These are phyloP conservation scores for Agastache rugosa DNA, from an alignment of 257 asterid genomes.

Conservation along the genomic window DNA sequence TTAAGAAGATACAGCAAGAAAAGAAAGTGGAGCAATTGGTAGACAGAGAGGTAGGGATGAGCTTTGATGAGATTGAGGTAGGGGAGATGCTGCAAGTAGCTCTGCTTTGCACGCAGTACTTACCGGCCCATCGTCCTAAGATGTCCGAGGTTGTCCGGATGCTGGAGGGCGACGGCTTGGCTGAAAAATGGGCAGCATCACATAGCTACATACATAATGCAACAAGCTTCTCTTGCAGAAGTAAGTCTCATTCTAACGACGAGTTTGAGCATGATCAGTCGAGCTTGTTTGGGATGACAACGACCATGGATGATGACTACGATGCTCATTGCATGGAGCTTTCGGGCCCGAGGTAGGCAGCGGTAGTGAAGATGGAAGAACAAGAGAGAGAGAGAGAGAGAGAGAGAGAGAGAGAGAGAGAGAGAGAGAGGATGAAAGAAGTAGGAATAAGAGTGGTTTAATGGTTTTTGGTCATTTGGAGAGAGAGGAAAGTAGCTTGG, in stretches of 20 bases:
- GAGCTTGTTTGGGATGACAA: constrained; percentile 63
- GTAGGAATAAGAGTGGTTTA: constrained; percentile 17
- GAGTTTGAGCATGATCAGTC: constrained; percentile 60
- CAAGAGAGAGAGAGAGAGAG: not conserved
- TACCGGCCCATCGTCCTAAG: constrained; percentile 83
- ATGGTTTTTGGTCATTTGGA: constrained; percentile 33
- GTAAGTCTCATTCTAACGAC: constrained; percentile 41
- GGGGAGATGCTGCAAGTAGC: constrained; percentile 99
- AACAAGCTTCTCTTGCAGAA: constrained; percentile 42
- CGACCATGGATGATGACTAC: constrained; percentile 80
- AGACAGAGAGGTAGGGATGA: constrained; percentile 71
- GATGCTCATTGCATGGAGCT: constrained; percentile 96
- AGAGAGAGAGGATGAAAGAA: not conserved
- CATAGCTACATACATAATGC: constrained; percentile 50
- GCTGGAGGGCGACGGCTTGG: constrained; percentile 97
- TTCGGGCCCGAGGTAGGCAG: constrained; percentile 81
- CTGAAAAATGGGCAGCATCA: constrained; percentile 96
- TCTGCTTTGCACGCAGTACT: constrained; percentile 83
- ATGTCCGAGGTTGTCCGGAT: constrained; percentile 92
- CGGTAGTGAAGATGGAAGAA: not conserved
- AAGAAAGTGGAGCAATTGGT: constrained; percentile 70
- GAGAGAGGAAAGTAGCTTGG: constrained; percentile 25
- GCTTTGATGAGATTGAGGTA: constrained; percentile 73
- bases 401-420: constrained; percentile 5
- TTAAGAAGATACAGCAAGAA: constrained; percentile 73